Base-by-base conservation (phyloP, 352 stramenopile genomes). In the Pythium inflatum region DNA sequence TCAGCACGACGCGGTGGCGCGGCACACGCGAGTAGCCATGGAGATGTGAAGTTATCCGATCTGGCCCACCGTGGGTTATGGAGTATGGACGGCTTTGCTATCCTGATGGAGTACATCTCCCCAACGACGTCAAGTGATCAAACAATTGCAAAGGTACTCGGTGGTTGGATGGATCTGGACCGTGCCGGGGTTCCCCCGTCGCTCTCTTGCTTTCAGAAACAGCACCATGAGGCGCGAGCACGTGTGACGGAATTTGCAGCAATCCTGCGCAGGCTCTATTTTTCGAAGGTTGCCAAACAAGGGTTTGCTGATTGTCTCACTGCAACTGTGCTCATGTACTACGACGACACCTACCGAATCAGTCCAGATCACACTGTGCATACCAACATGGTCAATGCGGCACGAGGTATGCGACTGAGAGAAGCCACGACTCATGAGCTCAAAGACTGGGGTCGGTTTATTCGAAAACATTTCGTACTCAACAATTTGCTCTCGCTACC, bases 11-110 rank as follows among this genome's bases (percentile, higher is more conserved):
- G 63, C 4, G 63, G 53, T 40, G 63, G 63, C 9, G 63, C 38
- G 1, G 43, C 63, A 16, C 25, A 51, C 25, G 41, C 63, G 16
- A 70, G 53, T 40, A 59, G 25, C 4, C 43, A 70, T 27, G 28
- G n/a, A 16, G 33, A 57, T 30, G 36, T 76, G 1, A 73, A 70
- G 16, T 36, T 76, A 40, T 67, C 54, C 0, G 54, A 73, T 51
- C 56, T 77, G 28, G 60, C 70, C 5, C 65, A 71, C 18, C 59
- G 70, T 18, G 60, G 60, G 0, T 9, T 66, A 6, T 71, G 70
- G 65, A 62, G 54, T 27, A 74, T 68, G 60, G 65, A 74, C 33
- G 65, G 70, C 0, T 77, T 71, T 41, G 48, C 43, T 2, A 74
- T 49, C 2, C 34, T 74, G 0, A 59, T 77, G 0, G 46, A 77